Evolutionary conservation across 202 grass and related monocot species (phyloP), one percentile per base, ranked within the genome.

Genomic region (Zizania palustris): DNA sequence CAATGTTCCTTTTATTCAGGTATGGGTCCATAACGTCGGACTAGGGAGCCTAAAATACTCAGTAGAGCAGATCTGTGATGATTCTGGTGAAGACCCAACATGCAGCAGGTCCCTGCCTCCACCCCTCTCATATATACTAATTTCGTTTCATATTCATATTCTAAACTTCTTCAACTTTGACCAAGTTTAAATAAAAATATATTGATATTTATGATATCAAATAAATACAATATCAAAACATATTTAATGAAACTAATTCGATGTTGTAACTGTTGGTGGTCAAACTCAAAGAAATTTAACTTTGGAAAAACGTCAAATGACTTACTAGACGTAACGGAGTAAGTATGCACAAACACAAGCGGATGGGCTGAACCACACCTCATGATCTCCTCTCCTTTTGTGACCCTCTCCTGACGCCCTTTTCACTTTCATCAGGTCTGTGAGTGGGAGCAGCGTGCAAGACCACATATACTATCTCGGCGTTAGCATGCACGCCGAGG

Each of bases 381-480:
- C 42, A 71, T 16, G 41, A 66, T 7, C 70, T 45, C 21, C 6
- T 64, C 71, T 60, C 11, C 5, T 53, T 56, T 58, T 28, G 7
- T 49, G 22, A 48, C 49, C 49, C 49, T 51, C 15, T 20, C n/a
- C 51, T 55, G 49, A 51, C 51, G 51, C 51, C 51, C 3, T n/a
- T 55, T 55, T 55, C 51, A 20, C 14, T 65, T 60, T 34, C 56
- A 6, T 45, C 86, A 96, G 92, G 81, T 99, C 92, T 20, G 92
- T 91, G 48, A 85, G 13, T 49, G 92, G 96, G 21, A 85, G 66
- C 73, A 99, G 96, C 39, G 56, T 89, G 37, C 65, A 45, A 36
- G 92, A 99, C 76, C 92, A 99, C 80, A 75, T 89, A 71, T 61
- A 80, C 58, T 99, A 99, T 69, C 77, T 99, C 1, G 96, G 92